Base-by-base conservation (phyloP, 2,329 filamentous ascomycete species). In the Fusarium nurragi region DNA sequence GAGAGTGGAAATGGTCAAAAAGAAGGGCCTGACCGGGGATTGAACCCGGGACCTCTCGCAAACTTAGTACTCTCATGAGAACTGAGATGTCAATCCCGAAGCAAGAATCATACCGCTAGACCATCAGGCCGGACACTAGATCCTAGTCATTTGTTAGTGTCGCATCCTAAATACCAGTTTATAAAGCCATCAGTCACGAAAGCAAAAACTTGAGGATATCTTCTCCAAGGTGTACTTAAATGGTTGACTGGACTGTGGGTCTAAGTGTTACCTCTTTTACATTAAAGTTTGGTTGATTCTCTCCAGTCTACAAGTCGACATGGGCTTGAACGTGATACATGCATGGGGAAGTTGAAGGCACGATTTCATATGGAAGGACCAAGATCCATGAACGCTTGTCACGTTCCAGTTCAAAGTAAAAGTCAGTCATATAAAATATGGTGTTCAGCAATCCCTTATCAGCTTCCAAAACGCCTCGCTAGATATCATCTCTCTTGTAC, bases 21-120 rank as follows among this genome's bases (percentile, higher is more conserved):
- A 26, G 12, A 40, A 41, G 77, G 77, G 77, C 77, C 77, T 78
- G 77, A 76, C 78, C 78, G 77, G 76, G 78, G 77, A 79, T 79
- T 77, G 78, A 79, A 79, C 78, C 77, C 78, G 77, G 77, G 78
- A 79, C 78, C 78, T 79, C 77, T 78, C 78, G 78, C 78, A 79
- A 71, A 37, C 49, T 16, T 44, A 62, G 57, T 40, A 2, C 50
- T 50, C 41, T 44, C 9, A 0, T 43, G 12, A 63, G 49, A 40
- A 61, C 58, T 51, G 51, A 63, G 59, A 63, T 59, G 59, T 47
- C 58, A 52, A 21, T 63, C 59, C 59, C 59, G 59, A 64, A 58
- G 60, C 59, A 63, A 63, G 59, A 63, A 59, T 64, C 59, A 63
- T 64, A 61, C 58, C 58, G 57, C 58, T 61, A 61, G 58, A 61